Base-by-base conservation (phyloP, 2,329 filamentous ascomycete species). In the Dothidotthia symphoricarpi region DNA sequence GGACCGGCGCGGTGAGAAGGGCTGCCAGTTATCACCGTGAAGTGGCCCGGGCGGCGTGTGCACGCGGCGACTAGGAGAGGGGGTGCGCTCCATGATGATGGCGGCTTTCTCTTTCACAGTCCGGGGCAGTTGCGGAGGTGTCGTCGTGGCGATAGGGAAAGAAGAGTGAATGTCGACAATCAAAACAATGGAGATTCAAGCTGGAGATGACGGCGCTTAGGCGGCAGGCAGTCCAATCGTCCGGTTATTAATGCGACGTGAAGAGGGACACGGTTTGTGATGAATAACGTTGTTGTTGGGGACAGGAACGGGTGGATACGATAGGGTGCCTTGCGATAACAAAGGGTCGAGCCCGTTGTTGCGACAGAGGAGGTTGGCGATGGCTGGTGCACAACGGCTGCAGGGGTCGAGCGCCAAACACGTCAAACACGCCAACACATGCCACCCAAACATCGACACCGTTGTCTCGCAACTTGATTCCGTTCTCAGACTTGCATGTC, bases 1-100 rank as follows among this genome's bases (percentile, higher is more conserved):
- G 19, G 61, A 63, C 56, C 85, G 84, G 63, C 84, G 78, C 37
- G 83, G 82, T 43, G 82, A 81, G 60, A 82, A 89, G 29, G 85
- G 85, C 57, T 86, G 78, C 74, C 83, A 89, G 47, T 74, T 69
- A 66, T 90, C 85, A 31, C 85, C 85, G 58, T 81, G 77, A 42
- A 77, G 77, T 31, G 86, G 86, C 38, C 85, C 82, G 27, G 78
- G 77, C 44, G 86, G 86, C 32, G 83, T 86, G 61, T 73, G 80
- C 45, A 85, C 68, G 47, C 70, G 69, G 28, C 71, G 65, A 25
- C 78, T 72, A 47, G 80, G 81, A 34, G 82, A 78, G 49, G 84
- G 83, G 28, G 83, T 86, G 36, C 75, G 63, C 32, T 67, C 57
- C 65, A 69, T 68, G 27, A 33, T 53, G 46, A 31, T 25, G 29